Percentiles rank a stretch among this genome's conserved stretches.
Evolutionary conservation across 2,329 filamentous ascomycete species (phyloP).

Genomic region (Aspergillus phoenicis): DNA sequence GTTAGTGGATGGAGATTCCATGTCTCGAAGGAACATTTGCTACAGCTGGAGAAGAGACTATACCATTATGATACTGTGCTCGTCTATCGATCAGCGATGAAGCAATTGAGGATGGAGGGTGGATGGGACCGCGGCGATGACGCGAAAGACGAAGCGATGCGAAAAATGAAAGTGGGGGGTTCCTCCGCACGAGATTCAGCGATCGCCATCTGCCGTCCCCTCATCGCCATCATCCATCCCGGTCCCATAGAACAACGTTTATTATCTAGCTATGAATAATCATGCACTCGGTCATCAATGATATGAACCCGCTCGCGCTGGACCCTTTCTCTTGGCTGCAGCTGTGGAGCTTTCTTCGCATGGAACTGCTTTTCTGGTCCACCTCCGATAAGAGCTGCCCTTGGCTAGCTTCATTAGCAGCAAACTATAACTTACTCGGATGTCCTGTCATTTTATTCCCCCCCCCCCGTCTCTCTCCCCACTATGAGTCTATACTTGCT

Average conservation of each 20-base stretch:
- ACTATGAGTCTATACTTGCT: background rate
- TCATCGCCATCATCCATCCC: no score
- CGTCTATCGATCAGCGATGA: background rate
- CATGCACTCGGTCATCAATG: background rate
- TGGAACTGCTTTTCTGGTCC: slow-evolving; percentile 10
- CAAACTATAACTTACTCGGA: background rate
- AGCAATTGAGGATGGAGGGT: background rate
- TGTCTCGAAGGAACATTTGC: background rate
- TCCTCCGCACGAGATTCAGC: background rate
- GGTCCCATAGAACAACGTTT: background rate
- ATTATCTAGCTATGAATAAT: background rate
- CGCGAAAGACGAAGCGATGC: background rate
- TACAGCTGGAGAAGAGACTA: background rate
- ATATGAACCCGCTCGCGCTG: background rate
- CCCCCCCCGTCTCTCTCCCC: background rate
- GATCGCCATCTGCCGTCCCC: background rate
- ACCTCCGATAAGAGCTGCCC: background rate
- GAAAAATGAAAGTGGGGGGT: slow-evolving; percentile 17
- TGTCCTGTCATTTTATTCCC: background rate
- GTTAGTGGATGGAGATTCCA: background rate
- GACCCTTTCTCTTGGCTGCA: background rate
- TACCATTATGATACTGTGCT: background rate
- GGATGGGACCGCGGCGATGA: background rate
- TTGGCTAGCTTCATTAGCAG: background rate
- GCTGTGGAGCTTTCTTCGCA: background rate